Evolutionary conservation across 2,329 filamentous ascomycete species (phyloP).

Genomic region (Beauveria caledonica): DNA sequence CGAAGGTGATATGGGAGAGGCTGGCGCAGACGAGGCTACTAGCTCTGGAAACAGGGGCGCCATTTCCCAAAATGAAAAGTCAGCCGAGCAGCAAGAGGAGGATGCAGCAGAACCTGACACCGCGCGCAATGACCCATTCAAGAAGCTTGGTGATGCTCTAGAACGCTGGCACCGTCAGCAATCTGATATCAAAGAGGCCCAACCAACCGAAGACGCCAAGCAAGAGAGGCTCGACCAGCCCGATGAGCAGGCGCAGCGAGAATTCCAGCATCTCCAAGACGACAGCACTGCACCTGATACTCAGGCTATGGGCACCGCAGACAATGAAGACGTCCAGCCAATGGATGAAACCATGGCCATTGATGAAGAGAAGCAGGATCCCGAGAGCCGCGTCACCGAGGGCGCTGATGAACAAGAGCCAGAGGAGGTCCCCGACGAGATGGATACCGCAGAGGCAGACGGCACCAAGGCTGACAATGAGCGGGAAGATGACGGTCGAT

Average conservation of each 20-base stretch:
- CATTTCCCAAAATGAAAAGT: conserved; percentile 39
- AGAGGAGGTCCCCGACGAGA: conserved; percentile 34
- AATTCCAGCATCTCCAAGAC: conserved; percentile 88
- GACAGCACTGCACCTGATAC: conserved; percentile 76
- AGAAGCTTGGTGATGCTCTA: conserved; percentile 86
- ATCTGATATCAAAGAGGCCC: conserved; percentile 62
- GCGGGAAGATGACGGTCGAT: conserved; percentile 45
- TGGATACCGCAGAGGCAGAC: conserved; percentile 30
- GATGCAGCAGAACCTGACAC: conserved; percentile 37
- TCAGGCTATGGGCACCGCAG: conserved; percentile 83
- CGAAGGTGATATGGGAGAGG: conserved; percentile 57
- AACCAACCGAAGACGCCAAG: conserved; percentile 39
- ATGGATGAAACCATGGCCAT: conserved; percentile 86
- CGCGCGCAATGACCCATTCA: conserved; percentile 63
- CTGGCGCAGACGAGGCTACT: conserved; percentile 54
- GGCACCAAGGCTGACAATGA: conserved; percentile 31
- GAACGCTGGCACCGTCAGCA: conserved; percentile 90
- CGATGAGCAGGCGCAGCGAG: conserved; percentile 66
- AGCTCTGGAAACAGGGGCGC: conserved; percentile 56
- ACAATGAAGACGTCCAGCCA: conserved; percentile 75
- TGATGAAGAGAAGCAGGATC: conserved; percentile 56
- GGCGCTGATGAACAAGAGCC: conserved; percentile 40
- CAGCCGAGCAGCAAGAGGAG: conserved; percentile 33
- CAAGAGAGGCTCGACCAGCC: conserved; percentile 38
- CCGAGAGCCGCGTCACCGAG: conserved; percentile 40